Percentiles rank a stretch among this genome's conserved stretches.
phyloP scores from a whole-genome alignment of 208 protist genomes.

The Borovskyia barvae region DNA sequence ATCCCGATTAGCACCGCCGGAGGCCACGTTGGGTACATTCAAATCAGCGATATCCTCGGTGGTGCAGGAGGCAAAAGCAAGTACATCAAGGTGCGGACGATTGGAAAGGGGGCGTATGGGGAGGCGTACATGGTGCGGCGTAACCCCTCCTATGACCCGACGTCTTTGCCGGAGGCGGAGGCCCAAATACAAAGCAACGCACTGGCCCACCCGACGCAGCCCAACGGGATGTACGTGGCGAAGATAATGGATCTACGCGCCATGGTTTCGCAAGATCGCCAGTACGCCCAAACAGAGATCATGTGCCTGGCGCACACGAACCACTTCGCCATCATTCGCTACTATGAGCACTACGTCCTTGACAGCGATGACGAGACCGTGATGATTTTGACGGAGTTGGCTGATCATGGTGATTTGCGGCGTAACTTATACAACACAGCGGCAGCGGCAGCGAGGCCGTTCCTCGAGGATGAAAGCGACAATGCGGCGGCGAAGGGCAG shows the following conservation, averaged over 20 bases:
- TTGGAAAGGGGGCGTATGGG: constrained; percentile 92
- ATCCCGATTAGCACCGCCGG: constrained; percentile 5
- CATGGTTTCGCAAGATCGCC: constrained; percentile 58
- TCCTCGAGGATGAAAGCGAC: neutral
- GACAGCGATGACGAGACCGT: constrained; percentile 75
- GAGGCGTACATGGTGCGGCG: constrained; percentile 80
- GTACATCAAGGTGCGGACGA: constrained; percentile 64
- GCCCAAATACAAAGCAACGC: constrained; percentile 25
- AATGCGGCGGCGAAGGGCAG: neutral
- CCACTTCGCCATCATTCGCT: constrained; percentile 84
- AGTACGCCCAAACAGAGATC: constrained; percentile 83
- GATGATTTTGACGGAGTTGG: constrained; percentile 90
- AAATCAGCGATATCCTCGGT: constrained; percentile 30
- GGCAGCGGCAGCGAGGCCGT: neutral
- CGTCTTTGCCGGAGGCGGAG: constrained; percentile 21
- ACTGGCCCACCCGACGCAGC: constrained; percentile 32
- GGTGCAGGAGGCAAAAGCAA: constrained; percentile 22
- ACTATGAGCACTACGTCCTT: constrained; percentile 80
- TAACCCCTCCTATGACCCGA: constrained; percentile 49
- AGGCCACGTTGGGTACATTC: constrained; percentile 22
- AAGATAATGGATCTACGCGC: constrained; percentile 83
- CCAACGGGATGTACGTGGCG: constrained; percentile 59
- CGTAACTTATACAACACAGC: constrained; percentile 54
- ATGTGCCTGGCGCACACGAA: constrained; percentile 81
- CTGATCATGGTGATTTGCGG: constrained; percentile 81